phyloP scores from a whole-genome alignment of 2,329 filamentous ascomycete species.

The Madurella mycetomatis region DNA sequence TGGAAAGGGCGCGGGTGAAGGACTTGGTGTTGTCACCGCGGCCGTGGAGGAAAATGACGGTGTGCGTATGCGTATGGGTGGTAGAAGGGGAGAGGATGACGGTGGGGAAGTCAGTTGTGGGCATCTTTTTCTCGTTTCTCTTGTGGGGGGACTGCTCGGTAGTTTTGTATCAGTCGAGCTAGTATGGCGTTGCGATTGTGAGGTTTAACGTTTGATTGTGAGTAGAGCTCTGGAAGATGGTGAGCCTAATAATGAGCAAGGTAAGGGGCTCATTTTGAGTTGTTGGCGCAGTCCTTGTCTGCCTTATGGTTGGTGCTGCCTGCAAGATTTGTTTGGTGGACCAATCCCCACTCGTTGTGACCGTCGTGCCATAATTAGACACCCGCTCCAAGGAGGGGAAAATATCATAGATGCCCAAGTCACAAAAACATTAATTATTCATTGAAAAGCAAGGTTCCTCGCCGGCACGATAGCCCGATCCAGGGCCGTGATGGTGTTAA shows the following conservation, averaged over 20 bases:
- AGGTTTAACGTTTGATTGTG: no score
- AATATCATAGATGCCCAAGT: no score
- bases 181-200: no score
- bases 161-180: background rate
- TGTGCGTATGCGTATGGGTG: constrained; percentile 37
- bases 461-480: no score
- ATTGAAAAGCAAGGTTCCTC: no score
- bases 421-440: no score
- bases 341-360: background rate
- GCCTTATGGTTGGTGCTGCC: background rate
- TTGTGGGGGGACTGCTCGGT: background rate
- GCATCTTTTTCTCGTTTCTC: background rate
- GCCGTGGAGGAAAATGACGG: constrained; percentile 43
- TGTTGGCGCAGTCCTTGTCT: background rate
- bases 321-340: background rate
- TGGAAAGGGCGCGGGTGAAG: constrained; percentile 31
- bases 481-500: no score
- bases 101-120: background rate
- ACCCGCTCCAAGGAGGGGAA: background rate
- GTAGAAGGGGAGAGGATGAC: constrained; percentile 9
- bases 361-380: background rate
- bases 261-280: no score
- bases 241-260: background rate
- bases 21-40: constrained; percentile 38
- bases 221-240: background rate